Evolutionary conservation across 768 basidiomycete genomes (phyloP).

Genomic region (Tricholoma hemisulphureum): DNA sequence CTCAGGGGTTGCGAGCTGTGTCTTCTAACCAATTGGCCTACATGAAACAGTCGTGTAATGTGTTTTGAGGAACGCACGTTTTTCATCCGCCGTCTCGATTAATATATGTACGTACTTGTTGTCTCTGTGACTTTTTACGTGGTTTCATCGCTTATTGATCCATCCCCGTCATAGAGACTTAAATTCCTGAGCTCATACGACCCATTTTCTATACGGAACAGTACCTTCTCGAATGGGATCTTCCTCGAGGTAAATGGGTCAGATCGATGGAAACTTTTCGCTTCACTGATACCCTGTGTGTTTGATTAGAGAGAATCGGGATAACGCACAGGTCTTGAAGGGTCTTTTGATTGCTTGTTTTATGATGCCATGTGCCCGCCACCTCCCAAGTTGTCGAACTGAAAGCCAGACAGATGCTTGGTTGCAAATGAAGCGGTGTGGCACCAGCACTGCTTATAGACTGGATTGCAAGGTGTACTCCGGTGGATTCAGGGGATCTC

Average conservation of each 20-base stretch:
- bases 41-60: background rate
- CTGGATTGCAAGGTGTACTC: no score
- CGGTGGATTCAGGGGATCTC: background rate
- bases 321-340: background rate
- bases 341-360: background rate
- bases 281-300: background rate
- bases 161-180: background rate
- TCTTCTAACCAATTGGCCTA: background rate
- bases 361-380: background rate
- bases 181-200: background rate
- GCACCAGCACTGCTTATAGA: no score
- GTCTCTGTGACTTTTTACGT: constrained; percentile 1
- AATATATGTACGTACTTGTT: background rate
- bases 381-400: background rate
- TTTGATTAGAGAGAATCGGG: background rate
- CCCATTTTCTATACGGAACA: background rate
- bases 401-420: background rate
- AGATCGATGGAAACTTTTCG: background rate
- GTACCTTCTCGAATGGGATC: background rate
- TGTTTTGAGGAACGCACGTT: background rate
- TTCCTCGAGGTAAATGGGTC: background rate
- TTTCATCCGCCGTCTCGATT: background rate
- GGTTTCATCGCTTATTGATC: background rate
- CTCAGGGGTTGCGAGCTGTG: background rate
- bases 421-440: background rate